phyloP scores from a whole-genome alignment of 352 stramenopile genomes.

The Phytopythium cucurbitacearum region DNA sequence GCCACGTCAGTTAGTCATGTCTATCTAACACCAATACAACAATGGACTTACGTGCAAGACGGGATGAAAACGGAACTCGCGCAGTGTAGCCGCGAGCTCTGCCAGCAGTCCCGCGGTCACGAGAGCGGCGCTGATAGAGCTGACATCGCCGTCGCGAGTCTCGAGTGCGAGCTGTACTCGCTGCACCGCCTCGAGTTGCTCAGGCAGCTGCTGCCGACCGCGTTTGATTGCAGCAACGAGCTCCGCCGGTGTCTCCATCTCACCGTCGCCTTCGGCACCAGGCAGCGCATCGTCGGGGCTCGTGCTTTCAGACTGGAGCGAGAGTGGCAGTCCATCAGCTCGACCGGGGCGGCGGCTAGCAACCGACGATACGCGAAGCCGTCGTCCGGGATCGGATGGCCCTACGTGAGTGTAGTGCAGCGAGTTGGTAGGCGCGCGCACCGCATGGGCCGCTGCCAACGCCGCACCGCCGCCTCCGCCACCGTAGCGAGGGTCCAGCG shows the following conservation, averaged over 20 bases:
- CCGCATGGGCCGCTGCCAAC: too few species aligned
- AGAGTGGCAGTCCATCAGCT: too few species aligned
- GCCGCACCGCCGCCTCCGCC: not conserved
- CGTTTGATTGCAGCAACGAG: conserved; percentile 29
- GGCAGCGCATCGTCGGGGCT: too few species aligned
- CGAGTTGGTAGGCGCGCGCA: conserved; percentile 9
- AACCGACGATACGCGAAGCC: too few species aligned
- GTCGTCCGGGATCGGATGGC: too few species aligned
- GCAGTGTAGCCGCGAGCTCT: conserved; percentile 33
- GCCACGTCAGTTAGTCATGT: not conserved
- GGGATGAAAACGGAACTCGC: conserved; percentile 66
- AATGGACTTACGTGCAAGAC: conserved; percentile 30
- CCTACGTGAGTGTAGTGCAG: conserved; percentile 13
- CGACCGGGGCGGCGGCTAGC: too few species aligned
- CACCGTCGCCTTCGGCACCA: not conserved
- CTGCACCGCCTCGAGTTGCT: conserved; percentile 25
- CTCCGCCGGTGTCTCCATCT: conserved; percentile 7
- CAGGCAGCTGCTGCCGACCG: conserved; percentile 30
- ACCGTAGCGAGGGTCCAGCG: not conserved
- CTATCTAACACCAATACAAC: not conserved
- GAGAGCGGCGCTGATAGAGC: conserved; percentile 30
- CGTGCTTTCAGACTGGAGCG: too few species aligned
- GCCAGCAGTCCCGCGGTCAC: conserved; percentile 35
- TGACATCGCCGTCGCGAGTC: conserved; percentile 12
- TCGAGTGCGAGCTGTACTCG: too few species aligned